Conservation (phyloP, 139 green algal genomes). For the Penium margaritaceum region DNA sequence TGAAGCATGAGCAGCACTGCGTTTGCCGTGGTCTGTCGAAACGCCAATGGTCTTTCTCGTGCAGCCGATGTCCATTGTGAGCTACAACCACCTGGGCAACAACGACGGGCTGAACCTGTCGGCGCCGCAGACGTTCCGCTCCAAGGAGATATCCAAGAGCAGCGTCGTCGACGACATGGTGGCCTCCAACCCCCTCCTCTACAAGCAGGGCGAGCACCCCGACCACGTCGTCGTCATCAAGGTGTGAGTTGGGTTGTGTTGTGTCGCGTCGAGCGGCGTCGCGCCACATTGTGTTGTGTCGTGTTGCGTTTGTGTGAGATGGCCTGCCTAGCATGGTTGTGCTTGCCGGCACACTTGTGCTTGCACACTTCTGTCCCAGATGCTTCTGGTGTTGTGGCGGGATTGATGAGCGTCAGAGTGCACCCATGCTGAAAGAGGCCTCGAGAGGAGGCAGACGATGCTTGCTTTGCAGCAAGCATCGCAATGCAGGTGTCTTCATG, state of each 20-base stretch:
- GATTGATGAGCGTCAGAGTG: no score
- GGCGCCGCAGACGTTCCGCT: constrained; percentile 78
- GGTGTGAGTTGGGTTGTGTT: background rate
- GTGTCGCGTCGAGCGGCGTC: background rate
- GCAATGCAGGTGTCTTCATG: no score
- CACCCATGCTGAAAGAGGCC: no score
- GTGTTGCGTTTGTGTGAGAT: no score
- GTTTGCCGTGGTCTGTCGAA: background rate
- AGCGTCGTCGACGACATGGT: constrained; percentile 99
- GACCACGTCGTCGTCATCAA: constrained; percentile 99
- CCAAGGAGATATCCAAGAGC: constrained; percentile 92
- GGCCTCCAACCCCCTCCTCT: constrained; percentile 82
- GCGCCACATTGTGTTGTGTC: no score
- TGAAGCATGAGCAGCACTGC: background rate
- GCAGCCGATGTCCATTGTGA: constrained; percentile 85
- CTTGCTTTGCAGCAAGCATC: background rate
- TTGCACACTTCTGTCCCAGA: no score
- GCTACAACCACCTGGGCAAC: constrained; percentile 99
- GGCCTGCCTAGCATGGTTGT: background rate
- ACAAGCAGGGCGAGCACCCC: constrained; percentile 85
- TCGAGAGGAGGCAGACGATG: background rate
- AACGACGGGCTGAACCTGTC: constrained; percentile 97
- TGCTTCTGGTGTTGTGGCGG: no score
- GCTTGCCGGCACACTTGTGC: background rate
- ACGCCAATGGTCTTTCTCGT: background rate